Evolutionary conservation across 2,329 filamentous ascomycete genomes (phyloP), one percentile per base, ranked within the genome.

Genomic region (Scleromitrula shiraiana): DNA sequence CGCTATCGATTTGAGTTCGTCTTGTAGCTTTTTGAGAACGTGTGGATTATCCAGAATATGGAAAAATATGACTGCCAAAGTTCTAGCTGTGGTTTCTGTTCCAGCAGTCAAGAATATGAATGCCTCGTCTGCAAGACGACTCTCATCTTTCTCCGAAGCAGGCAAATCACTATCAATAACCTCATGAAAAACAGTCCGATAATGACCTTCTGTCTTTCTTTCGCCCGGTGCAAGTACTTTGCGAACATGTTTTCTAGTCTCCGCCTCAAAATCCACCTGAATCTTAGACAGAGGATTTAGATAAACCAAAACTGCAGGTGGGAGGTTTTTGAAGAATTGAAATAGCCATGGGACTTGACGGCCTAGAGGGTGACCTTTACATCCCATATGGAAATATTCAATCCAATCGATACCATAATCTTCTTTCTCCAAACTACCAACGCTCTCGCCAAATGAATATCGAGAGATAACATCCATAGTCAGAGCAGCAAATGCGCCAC

Each of bases 21-120:
- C 26, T 7, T 12, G 23, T 7, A 50, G 41, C 26, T 40, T 50
- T 5, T 32, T 15, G 35, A 50, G 45, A 17, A 51, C 32, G n/a
- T 35, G 12, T n/a, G 32, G 15, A 35, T n/a, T 35, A n/a, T 19
- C 32, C 10, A 35, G 32, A 35, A 35, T n/a, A n/a, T 35, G 15
- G 15, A 35, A 35, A 35, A 19, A 7, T 7, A 15, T n/a, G 15
- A 29, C 26, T 29, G 26, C 26, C 26, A 35, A n/a, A n/a, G 32
- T 19, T 14, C 15, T 14, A 7, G 12, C 32, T 7, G 32, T 24
- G n/a, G 15, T 35, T 23, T 38, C 32, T n/a, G 36, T 23, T 10
- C 29, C 30, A n/a, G 30, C 29, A 39, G 14, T 43, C 7, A 50
- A 41, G 19, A 51, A 29, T 29, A 29, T 29, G 12, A 29, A 29